These are phyloP conservation scores for Thielaviopsis euricoi DNA, from an alignment of 2,329 filamentous ascomycete genomes.

Conservation along the genomic window DNA sequence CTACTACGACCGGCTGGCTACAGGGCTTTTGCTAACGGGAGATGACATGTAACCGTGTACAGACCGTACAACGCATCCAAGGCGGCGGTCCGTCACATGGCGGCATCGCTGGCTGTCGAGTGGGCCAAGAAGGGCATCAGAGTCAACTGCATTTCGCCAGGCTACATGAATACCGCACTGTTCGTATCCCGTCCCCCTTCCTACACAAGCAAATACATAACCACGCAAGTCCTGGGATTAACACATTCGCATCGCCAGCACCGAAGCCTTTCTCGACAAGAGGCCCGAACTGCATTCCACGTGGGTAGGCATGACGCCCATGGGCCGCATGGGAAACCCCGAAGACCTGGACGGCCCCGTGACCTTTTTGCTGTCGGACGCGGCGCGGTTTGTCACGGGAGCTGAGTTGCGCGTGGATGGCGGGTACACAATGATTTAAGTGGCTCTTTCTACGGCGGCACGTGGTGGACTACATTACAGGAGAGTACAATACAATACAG, in stretches of 20 bases:
- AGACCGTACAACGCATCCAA: constrained; percentile 84
- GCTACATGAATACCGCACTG: constrained; percentile 92
- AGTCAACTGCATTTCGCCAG: constrained; percentile 88
- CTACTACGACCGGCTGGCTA: too few species aligned
- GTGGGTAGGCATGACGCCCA: constrained; percentile 84
- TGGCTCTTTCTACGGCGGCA: constrained; percentile 17
- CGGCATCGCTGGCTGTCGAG: constrained; percentile 76
- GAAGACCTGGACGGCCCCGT: constrained; percentile 90
- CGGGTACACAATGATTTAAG: constrained; percentile 52
- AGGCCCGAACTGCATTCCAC: constrained; percentile 78
- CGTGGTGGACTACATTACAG: too few species aligned
- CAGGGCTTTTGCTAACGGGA: too few species aligned
- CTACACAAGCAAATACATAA: too few species aligned
- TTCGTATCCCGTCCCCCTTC: too few species aligned
- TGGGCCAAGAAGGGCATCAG: constrained; percentile 80
- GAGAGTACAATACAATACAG: too few species aligned
- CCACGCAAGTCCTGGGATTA: too few species aligned
- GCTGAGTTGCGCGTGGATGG: constrained; percentile 72
- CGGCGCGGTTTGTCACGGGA: constrained; percentile 53
- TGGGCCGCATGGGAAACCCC: constrained; percentile 83
- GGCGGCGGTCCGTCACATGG: constrained; percentile 78
- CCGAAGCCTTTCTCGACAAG: constrained; percentile 84
- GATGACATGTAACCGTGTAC: constrained; percentile 3
- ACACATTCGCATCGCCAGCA: constrained; percentile 34
- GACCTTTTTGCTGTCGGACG: constrained; percentile 69